Evolutionary conservation across 306 rosid species (phyloP).

Genomic region (Sophora flavescens): DNA sequence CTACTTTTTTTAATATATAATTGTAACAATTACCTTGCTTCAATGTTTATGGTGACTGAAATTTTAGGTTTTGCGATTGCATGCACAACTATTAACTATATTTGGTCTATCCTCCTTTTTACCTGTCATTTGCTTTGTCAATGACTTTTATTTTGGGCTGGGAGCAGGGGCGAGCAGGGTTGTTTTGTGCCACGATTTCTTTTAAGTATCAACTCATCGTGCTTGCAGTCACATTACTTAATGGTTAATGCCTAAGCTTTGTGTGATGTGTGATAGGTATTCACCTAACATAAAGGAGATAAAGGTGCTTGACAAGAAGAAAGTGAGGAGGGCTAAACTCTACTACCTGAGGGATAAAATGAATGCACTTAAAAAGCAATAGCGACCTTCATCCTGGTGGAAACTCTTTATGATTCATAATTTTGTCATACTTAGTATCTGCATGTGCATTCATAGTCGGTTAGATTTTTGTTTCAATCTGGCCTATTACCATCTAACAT

Average conservation of each 20-base stretch:
- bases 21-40: slow-evolving; percentile 3
- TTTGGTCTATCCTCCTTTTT: not conserved
- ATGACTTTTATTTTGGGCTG: slow-evolving; percentile 16
- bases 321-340: slow-evolving; percentile 94
- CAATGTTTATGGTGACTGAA: not conserved
- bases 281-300: slow-evolving; percentile 99
- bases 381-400: slow-evolving; percentile 40
- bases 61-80: not conserved
- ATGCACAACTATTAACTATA: not conserved
- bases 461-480: not conserved
- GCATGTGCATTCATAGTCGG: slow-evolving; percentile 40
- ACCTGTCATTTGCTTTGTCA: slow-evolving; percentile 15
- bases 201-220: slow-evolving; percentile 32
- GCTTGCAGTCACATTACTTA: slow-evolving; percentile 28
- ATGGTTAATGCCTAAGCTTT: slow-evolving; percentile 11
- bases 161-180: not conserved
- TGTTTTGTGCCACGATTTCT: slow-evolving; percentile 16
- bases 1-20: not conserved
- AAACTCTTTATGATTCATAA: slow-evolving; percentile 33
- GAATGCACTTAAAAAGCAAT: slow-evolving; percentile 79
- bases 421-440: slow-evolving; percentile 34
- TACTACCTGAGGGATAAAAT: slow-evolving; percentile 91
- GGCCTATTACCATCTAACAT: slow-evolving; percentile 10
- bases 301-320: slow-evolving; percentile 95
- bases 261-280: slow-evolving; percentile 66